phyloP scores from a whole-genome alignment of 768 basidiomycete species.

The Sarcodon aspratus region DNA sequence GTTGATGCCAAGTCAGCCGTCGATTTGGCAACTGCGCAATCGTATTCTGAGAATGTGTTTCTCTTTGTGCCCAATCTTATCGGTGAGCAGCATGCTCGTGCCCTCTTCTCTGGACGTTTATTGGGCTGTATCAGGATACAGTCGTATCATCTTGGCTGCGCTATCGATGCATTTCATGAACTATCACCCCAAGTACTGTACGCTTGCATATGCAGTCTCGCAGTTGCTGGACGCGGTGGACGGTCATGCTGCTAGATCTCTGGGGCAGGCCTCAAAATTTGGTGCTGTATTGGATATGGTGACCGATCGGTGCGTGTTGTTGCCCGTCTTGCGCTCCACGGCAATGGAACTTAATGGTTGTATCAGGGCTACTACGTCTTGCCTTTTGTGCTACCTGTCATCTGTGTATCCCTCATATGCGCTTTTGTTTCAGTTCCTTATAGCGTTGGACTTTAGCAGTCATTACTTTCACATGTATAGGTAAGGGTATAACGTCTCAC shows the following conservation, averaged over 20 bases:
- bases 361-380: slow-evolving; percentile 59
- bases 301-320: slow-evolving; percentile 74
- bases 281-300: slow-evolving; percentile 99
- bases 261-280: slow-evolving; percentile 91
- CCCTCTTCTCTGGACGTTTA: slow-evolving; percentile 1
- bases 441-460: slow-evolving; percentile 93
- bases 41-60: slow-evolving; percentile 92
- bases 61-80: slow-evolving; percentile 96
- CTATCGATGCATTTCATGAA: slow-evolving; percentile 89
- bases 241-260: slow-evolving; percentile 79
- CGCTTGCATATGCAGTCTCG: slow-evolving; percentile 78
- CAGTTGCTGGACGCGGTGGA: slow-evolving; percentile 94
- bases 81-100: slow-evolving; percentile 35
- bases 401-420: slow-evolving; percentile 83
- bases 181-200: slow-evolving; percentile 88
- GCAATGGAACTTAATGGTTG: slow-evolving; percentile 37
- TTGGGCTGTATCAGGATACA: slow-evolving; percentile 51
- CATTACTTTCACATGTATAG: slow-evolving; percentile 99
- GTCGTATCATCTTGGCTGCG: slow-evolving; percentile 83
- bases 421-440: slow-evolving; percentile 85
- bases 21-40: slow-evolving; percentile 77
- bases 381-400: slow-evolving; percentile 87
- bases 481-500: slow-evolving; percentile 27
- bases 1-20: slow-evolving; percentile 81
- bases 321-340: background rate